Percentiles rank a stretch among this genome's conserved stretches.
Conservation (phyloP, 2,329 filamentous ascomycete genomes). For the Endocalyx cinctus region DNA sequence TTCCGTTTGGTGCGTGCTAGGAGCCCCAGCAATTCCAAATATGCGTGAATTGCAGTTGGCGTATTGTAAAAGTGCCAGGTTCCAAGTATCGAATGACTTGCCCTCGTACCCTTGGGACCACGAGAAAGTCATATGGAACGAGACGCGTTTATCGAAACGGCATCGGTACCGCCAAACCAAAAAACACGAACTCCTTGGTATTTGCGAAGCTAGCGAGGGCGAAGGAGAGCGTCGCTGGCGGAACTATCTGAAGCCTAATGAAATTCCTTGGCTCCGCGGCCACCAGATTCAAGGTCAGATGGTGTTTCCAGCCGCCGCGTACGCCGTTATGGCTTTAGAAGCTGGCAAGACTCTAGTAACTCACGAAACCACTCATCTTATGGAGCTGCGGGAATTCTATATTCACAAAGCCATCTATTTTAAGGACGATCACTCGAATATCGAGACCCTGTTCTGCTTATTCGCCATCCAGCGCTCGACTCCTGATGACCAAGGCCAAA, state of each 20-base stretch:
- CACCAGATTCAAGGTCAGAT: constrained; percentile 2
- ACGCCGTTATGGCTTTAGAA: constrained; percentile 4
- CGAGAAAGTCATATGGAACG: constrained; percentile 5
- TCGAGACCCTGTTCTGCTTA: constrained; percentile 10
- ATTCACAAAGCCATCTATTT: constrained; percentile 5
- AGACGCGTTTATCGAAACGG: constrained; percentile 5
- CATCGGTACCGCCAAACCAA: neutral
- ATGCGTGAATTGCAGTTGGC: constrained; percentile 2
- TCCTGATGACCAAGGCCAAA: neutral
- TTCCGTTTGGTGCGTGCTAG: constrained; percentile 6
- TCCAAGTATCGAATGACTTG: constrained; percentile 4
- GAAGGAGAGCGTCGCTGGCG: constrained; percentile 2
- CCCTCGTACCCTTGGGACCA: constrained; percentile 8
- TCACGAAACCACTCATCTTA: constrained; percentile 1
- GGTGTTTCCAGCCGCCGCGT: constrained; percentile 3
- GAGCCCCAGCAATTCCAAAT: neutral
- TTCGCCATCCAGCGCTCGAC: constrained; percentile 1
- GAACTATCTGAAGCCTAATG: constrained; percentile 1
- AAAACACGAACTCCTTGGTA: constrained; percentile 1
- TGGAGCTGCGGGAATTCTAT: constrained; percentile 6
- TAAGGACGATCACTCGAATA: constrained; percentile 4
- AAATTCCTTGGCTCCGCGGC: neutral
- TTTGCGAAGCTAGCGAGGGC: neutral
- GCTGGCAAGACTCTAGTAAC: constrained; percentile 1
- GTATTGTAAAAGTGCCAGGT: neutral